Base-by-base conservation (phyloP, 176 grass and related monocot genomes). In the Microstegium vimineum region DNA sequence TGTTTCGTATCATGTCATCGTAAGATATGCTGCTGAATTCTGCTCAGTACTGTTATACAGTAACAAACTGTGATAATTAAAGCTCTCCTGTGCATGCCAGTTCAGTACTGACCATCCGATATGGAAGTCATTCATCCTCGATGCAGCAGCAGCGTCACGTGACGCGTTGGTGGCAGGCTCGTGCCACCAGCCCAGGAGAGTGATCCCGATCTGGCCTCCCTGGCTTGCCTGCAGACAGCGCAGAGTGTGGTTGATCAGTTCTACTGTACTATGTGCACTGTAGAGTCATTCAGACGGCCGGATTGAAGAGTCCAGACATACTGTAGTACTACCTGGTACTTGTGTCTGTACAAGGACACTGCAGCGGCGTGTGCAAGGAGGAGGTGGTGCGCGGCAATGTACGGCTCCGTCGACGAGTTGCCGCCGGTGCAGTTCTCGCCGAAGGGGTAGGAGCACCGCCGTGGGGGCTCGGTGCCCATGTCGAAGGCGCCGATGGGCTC, bases 91-190 rank as follows among this genome's bases (percentile, higher is more conserved):
- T 16, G 52, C 6, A 31, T 6, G n/a, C 5, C 73, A 69, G 33
- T 34, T 69, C 36, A 51, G 30, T 76, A 84, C 86, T 73, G 45
- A 94, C 94, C 90, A 94, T 82, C 94, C 92, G 36, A 94, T 71
- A n/a, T 92, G 92, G 59, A 97, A 97, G 42, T 94, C 92, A 13
- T 92, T 84, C 72, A 88, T 90, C 86, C 92, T 89, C 27, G 10
- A 59, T 28, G 90, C 87, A 18, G 94, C 92, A 32, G 83, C 87
- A 82, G 81, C 85, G 22, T 94, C 94, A 31, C 79, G 17, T 2
- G 82, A 5, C 4, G 74, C 63, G 27, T 66, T 15, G 8, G 81
- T 92, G 38, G 47, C 66, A 41, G 90, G 83, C 77, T 97, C 92
- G 45, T 73, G 85, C 94, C 94, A 94, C 79, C 83, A 81, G 0